A percentile compares a stretch with the other conserved stretches of the same genome.
phyloP scores from a whole-genome alignment of 1,139 yeast species.

The Hemisphaericaspora lyxosophila region DNA sequence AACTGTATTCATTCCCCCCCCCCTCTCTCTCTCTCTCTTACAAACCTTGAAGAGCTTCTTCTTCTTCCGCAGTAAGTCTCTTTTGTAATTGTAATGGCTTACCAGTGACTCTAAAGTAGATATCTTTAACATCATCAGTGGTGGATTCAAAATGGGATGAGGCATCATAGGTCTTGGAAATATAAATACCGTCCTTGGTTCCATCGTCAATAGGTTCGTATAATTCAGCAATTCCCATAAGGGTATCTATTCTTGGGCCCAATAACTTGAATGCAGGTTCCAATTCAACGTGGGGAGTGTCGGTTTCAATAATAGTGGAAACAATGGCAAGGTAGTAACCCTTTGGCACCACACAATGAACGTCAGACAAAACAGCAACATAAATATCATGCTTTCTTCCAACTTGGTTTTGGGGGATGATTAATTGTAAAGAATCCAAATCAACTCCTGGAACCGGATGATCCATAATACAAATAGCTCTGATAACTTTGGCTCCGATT shows the following conservation, averaged over 20 bases:
- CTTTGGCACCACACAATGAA: conserved; percentile 88
- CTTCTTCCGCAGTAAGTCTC: conserved; percentile 65
- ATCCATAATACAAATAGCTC: conserved; percentile 92
- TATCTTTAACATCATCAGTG: conserved; percentile 94
- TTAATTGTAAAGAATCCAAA: conserved; percentile 87
- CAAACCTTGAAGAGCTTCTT: conserved; percentile 39
- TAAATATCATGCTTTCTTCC: conserved; percentile 92
- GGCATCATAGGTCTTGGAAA: conserved; percentile 90
- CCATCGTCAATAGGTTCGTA: conserved; percentile 90
- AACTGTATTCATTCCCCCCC: too few relatives aligned
- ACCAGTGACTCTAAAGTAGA: conserved; percentile 89
- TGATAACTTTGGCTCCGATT: conserved; percentile 83
- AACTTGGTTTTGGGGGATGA: conserved; percentile 95
- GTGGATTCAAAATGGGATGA: conserved; percentile 94
- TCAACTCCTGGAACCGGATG: conserved; percentile 89
- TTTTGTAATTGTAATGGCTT: conserved; percentile 85
- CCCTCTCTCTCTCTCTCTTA: too few relatives aligned
- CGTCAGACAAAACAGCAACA: conserved; percentile 84
- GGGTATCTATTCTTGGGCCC: conserved; percentile 77
- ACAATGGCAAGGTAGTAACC: conserved; percentile 92
- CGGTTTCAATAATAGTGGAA: conserved; percentile 93
- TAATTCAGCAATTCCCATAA: conserved; percentile 92
- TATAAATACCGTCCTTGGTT: conserved; percentile 68
- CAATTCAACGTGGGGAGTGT: conserved; percentile 86
- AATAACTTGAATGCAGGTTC: conserved; percentile 92